phyloP scores from a whole-genome alignment of 768 basidiomycete genomes.

The Gelatoporia subvermispora region DNA sequence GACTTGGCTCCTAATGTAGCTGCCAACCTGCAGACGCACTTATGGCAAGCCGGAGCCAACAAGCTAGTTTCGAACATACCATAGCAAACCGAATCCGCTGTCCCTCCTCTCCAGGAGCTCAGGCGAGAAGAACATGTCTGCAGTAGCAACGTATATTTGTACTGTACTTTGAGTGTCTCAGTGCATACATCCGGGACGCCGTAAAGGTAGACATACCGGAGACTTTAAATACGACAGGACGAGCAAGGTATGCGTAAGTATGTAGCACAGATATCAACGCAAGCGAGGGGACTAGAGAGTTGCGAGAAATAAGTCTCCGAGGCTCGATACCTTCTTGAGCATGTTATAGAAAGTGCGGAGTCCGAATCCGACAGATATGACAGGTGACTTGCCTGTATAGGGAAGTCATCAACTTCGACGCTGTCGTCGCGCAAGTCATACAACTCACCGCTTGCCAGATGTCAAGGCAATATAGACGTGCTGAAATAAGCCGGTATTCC shows the following conservation, averaged over 20 bases:
- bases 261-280: too few species aligned
- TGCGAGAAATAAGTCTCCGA: not conserved
- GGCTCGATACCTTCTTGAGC: too few species aligned
- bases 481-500: conserved; percentile 1
- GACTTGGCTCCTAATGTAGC: conserved; percentile 87
- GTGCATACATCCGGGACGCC: too few species aligned
- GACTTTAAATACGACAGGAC: too few species aligned
- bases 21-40: conserved; percentile 59
- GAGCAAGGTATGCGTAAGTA: too few species aligned
- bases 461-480: not conserved
- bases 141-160: not conserved
- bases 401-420: not conserved
- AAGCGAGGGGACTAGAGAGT: too few species aligned
- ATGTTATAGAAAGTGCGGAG: not conserved
- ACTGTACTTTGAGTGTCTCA: not conserved
- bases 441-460: too few species aligned
- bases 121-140: conserved; percentile 81
- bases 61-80: conserved; percentile 37
- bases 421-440: too few species aligned
- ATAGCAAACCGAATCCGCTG: conserved; percentile 85
- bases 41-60: not conserved
- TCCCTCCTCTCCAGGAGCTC: conserved; percentile 79
- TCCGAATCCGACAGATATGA: not conserved
- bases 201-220: too few species aligned
- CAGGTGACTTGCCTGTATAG: not conserved